Base-by-base conservation (phyloP, 169 alveolate species). In the Plasmodium vivax region DNA sequence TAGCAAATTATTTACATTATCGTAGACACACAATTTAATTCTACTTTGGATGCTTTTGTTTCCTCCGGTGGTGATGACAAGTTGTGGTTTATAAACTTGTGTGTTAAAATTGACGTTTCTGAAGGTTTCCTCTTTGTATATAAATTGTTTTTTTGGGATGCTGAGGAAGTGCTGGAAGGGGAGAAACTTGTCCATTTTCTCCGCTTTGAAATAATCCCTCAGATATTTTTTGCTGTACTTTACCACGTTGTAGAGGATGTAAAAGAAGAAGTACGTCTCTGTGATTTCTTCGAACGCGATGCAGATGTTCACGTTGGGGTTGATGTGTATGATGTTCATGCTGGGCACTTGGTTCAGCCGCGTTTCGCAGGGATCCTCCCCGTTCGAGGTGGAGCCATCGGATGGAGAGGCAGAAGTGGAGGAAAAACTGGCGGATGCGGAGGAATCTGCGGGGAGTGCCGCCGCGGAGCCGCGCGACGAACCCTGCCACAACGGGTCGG, bases 1-100 rank as follows among this genome's bases (percentile, higher is more conserved):
- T 83, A 92, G 75, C 62, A 92, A 43, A 92, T 92, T 92, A 45
- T 92, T 92, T 14, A 27, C 54, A 92, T 92, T 92, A 82, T 92
- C 95, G 75, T 92, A 92, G 23, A 92, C 19, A 71, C 95, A 92
- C n/a, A 92, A 82, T 72, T 92, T 92, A 72, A 92, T 92, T 82
- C 84, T 92, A 54, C 77, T 82, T 23, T 79, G 43, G 41, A 92
- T 47, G 27, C 82, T 68, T 92, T 82, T 92, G 73, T 92, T 92
- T 12, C 95, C 95, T 30, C 95, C 95, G 10, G 79, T 34, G 71
- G 92, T 82, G 36, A 92, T 51, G 3, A 92, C 73, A 45, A 92
- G 54, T 32, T 82, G 92, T 16, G 95, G 95, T 32, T 43, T 71
- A 32, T 82, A 92, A 27, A 45, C 54, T 34, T 92, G 87, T 51